Percentiles rank a stretch among this genome's conserved stretches.
Conservation (phyloP, 306 rosid genomes). For the Cicer cuneatum region DNA sequence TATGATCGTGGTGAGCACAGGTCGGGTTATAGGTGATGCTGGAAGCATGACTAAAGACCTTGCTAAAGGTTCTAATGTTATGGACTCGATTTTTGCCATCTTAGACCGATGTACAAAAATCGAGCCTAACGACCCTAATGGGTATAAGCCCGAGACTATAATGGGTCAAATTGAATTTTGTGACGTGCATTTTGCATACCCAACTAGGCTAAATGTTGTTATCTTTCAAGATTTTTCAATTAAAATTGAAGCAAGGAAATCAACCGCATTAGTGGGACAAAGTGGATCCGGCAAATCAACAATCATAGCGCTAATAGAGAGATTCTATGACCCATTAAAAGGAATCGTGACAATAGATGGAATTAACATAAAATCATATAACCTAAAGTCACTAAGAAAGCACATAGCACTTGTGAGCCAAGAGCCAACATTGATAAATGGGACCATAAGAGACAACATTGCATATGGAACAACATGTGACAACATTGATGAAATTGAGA, state of each 20-base stretch:
- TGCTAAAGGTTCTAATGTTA: constrained; percentile 45
- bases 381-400: constrained; percentile 54
- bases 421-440: constrained; percentile 68
- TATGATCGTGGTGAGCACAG: constrained; percentile 49
- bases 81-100: constrained; percentile 44
- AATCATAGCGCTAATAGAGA: constrained; percentile 55
- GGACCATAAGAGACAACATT: constrained; percentile 62
- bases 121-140: constrained; percentile 39
- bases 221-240: constrained; percentile 51
- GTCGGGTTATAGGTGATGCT: constrained; percentile 59
- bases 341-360: constrained; percentile 51
- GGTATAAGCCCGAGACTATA: constrained; percentile 34
- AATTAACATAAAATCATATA: constrained; percentile 43
- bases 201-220: constrained; percentile 50
- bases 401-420: constrained; percentile 62
- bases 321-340: constrained; percentile 61
- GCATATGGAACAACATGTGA: constrained; percentile 47
- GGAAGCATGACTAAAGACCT: constrained; percentile 77
- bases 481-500: constrained; percentile 44
- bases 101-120: constrained; percentile 46
- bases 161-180: constrained; percentile 45
- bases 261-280: constrained; percentile 62
- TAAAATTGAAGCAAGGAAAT: constrained; percentile 51
- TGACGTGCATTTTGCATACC: constrained; percentile 56
- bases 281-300: constrained; percentile 64